phyloP scores from a whole-genome alignment of 345 rosid genomes.

The Balakata baccata region DNA sequence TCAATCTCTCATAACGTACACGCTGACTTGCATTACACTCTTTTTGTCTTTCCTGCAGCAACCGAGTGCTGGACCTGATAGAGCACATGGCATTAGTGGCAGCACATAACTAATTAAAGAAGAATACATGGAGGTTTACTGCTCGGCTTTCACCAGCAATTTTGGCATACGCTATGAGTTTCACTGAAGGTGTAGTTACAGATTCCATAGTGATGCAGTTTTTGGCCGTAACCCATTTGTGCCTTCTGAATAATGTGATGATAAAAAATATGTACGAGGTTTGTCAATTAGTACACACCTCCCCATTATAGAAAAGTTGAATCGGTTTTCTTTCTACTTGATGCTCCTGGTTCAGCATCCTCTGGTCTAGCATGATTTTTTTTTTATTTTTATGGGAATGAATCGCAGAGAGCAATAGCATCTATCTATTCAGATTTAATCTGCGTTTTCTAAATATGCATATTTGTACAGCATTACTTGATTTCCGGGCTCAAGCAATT shows the following conservation, averaged over 20 bases:
- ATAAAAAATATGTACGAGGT: neutral
- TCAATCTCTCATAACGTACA: neutral
- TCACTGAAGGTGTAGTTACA: slow-evolving; percentile 9
- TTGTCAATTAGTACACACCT: neutral
- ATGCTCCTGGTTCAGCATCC: too few relatives aligned
- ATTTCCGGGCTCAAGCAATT: too few relatives aligned
- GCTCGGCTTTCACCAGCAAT: neutral
- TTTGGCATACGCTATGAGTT: neutral
- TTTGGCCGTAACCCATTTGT: neutral
- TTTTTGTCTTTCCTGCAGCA: slow-evolving; percentile 48
- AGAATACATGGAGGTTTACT: slow-evolving; percentile 1
- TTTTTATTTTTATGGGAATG: neutral
- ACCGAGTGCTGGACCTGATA: slow-evolving; percentile 92
- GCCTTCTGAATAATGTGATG: slow-evolving; percentile 11
- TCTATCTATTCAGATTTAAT: too few relatives aligned
- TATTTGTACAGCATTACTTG: neutral
- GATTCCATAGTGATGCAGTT: slow-evolving; percentile 8
- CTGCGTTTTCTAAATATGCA: neutral
- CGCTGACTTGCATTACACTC: neutral
- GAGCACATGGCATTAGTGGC: slow-evolving; percentile 94
- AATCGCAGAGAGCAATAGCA: neutral
- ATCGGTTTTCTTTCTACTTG: neutral
- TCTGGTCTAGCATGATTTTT: neutral
- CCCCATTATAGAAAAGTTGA: neutral
- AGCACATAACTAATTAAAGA: slow-evolving; percentile 44